A percentile compares a stretch with the other conserved stretches of the same genome.
phyloP scores from a whole-genome alignment of 305 asterid species.

The Plantago rigida region DNA sequence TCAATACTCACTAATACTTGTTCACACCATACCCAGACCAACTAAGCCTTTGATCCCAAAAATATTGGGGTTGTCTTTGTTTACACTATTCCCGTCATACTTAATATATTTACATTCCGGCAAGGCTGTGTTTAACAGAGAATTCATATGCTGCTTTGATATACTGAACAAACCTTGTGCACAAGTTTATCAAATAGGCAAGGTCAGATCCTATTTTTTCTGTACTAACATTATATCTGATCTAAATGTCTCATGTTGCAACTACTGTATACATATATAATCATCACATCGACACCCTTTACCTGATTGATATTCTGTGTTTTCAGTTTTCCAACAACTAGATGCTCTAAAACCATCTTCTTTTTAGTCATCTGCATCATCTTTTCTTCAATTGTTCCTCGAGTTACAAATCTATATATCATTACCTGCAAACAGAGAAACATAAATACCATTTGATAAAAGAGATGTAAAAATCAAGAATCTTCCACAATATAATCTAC shows the following conservation, averaged over 20 bases:
- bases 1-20: neutral
- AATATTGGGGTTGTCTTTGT: too few relatives aligned
- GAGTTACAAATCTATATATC: slow-evolving; percentile 74
- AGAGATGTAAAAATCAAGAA: slow-evolving; percentile 25
- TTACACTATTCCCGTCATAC: too few relatives aligned
- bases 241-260: slow-evolving; percentile 8
- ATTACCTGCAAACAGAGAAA: slow-evolving; percentile 57
- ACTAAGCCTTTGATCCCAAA: too few relatives aligned
- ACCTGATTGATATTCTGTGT: slow-evolving; percentile 92
- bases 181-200: too few relatives aligned
- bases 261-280: slow-evolving; percentile 3
- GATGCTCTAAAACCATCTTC: slow-evolving; percentile 97
- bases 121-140: too few relatives aligned
- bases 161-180: neutral
- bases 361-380: slow-evolving; percentile 98
- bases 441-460: slow-evolving; percentile 19
- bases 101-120: too few relatives aligned
- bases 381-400: slow-evolving; percentile 95
- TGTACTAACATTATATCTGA: neutral
- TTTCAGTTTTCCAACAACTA: slow-evolving; percentile 90
- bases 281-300: slow-evolving; percentile 22
- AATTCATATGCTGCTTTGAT: too few relatives aligned
- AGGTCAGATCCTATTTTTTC: too few relatives aligned
- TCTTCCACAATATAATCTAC: slow-evolving; percentile 21
- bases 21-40: too few relatives aligned